Percentiles rank a stretch among this genome's conserved stretches.
These are phyloP conservation scores for Fusarium abutilonis DNA, from an alignment of 2,329 filamentous ascomycete genomes.

Conservation along the genomic window DNA sequence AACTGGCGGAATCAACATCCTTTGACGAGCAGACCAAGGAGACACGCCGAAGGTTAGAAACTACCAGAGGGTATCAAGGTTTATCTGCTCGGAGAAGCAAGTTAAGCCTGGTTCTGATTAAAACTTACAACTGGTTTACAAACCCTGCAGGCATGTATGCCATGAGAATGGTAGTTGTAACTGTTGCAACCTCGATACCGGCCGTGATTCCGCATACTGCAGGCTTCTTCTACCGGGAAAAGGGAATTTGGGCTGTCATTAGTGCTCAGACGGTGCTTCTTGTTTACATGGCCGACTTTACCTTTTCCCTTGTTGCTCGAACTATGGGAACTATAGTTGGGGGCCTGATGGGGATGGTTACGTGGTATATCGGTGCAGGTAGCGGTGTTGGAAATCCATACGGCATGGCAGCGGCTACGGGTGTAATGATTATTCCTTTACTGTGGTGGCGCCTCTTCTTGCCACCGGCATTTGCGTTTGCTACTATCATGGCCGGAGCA, in stretches of 20 bases:
- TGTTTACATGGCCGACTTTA: slow-evolving; percentile 62
- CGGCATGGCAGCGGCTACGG: slow-evolving; percentile 58
- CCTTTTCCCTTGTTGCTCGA: slow-evolving; percentile 56
- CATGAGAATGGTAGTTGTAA: slow-evolving; percentile 59
- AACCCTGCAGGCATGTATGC: slow-evolving; percentile 58
- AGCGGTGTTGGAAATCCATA: slow-evolving; percentile 60
- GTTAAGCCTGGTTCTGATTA: slow-evolving; percentile 43
- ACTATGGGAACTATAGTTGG: slow-evolving; percentile 57
- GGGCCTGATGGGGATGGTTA: slow-evolving; percentile 57
- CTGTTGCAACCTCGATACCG: slow-evolving; percentile 56
- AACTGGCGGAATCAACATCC: slow-evolving; percentile 40
- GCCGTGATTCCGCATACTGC: slow-evolving; percentile 54
- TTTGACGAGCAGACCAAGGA: slow-evolving; percentile 49
- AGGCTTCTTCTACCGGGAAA: slow-evolving; percentile 62
- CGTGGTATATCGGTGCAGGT: slow-evolving; percentile 63
- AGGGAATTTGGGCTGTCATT: slow-evolving; percentile 63
- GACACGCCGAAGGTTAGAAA: slow-evolving; percentile 50
- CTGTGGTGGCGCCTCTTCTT: slow-evolving; percentile 52
- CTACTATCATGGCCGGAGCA: slow-evolving; percentile 47
- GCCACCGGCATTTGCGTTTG: slow-evolving; percentile 44
- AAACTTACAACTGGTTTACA: slow-evolving; percentile 54
- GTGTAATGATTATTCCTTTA: slow-evolving; percentile 49
- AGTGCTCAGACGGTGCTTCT: slow-evolving; percentile 61
- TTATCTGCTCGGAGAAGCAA: slow-evolving; percentile 25
- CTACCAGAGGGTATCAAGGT: slow-evolving; percentile 45